Base-by-base conservation (phyloP, 192 early-diverging fungal species). In the Haplosporangium gracile region DNA sequence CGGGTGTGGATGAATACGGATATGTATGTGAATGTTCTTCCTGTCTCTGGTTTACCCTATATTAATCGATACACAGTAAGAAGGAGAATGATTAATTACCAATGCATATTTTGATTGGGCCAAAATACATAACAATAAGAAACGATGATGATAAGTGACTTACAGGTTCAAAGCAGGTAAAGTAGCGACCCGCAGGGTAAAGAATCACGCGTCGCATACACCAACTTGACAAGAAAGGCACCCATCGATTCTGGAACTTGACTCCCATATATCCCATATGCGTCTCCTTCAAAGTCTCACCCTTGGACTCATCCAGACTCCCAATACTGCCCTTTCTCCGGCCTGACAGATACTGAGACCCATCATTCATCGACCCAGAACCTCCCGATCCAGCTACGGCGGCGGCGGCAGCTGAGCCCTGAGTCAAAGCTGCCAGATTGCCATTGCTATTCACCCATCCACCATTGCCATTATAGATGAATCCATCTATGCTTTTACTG, bases 191-290 rank as follows among this genome's bases (percentile, higher is more conserved):
- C 53, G 77, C 70, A 15, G 91, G 91, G 69, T 89, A 91, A 5
- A 90, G 82, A 60, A 90, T 87, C 16, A 91, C 75, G 42, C 89
- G 87, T 34, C 79, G 68, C 91, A 91, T 91, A 45, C 88, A 80
- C 91, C 91, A 91, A 24, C 87, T 88, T 16, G 91, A 47, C 10
- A 90, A 74, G 70, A 88, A 91, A 10, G 88, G 88, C 36, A 91
- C 74, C 39, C 87, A 91, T 13, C 89, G 83, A 63, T 88, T 85
- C 45, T 88, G 87, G 34, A 82, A 82, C 36, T 88, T 87, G 34
- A 89, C 83, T 4, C 89, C 89, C 87, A 91, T 88, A 36, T 88
- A 85, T 0, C 89, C 89, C 74, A 89, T 74, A 74, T 91, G 87
- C 6, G 87, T 88, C 63, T 90, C 88, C 16, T 84, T 78, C 24